Percentiles rank a stretch among this genome's conserved stretches.
phyloP scores from a whole-genome alignment of 768 basidiomycete species.

The Mycena rebaudengoi region DNA sequence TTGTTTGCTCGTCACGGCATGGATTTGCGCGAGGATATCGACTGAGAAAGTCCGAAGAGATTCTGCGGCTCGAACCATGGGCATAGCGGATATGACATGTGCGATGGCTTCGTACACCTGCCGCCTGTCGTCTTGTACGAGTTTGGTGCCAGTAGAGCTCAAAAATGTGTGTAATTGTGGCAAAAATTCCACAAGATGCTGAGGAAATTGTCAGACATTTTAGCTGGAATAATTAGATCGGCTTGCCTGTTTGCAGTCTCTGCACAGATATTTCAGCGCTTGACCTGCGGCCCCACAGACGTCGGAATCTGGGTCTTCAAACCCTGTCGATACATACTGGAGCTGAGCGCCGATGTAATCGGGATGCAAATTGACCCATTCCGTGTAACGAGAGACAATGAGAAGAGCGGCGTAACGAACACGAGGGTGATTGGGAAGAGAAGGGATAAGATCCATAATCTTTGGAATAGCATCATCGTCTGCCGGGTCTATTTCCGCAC shows the following conservation, averaged over 20 bases:
- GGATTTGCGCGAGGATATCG: slow-evolving; percentile 84
- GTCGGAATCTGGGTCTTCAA: slow-evolving; percentile 80
- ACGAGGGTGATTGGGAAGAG: slow-evolving; percentile 86
- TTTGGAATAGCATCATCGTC: slow-evolving; percentile 92
- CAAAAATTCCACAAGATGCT: slow-evolving; percentile 93
- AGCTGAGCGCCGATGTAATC: slow-evolving; percentile 86
- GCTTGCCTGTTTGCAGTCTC: slow-evolving; percentile 90
- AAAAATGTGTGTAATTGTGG: slow-evolving; percentile 93
- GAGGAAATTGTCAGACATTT: background rate
- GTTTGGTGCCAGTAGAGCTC: slow-evolving; percentile 76
- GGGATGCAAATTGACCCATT: slow-evolving; percentile 94
- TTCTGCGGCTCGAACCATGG: slow-evolving; percentile 85
- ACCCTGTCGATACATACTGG: slow-evolving; percentile 92
- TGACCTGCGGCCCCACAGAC: slow-evolving; percentile 95
- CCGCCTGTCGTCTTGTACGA: slow-evolving; percentile 86
- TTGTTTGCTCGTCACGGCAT: slow-evolving; percentile 64
- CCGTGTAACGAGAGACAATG: slow-evolving; percentile 94
- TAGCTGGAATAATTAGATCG: background rate
- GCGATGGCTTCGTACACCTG: slow-evolving; percentile 97
- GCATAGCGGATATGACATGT: slow-evolving; percentile 94
- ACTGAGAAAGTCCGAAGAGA: slow-evolving; percentile 88
- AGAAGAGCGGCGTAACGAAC: slow-evolving; percentile 96
- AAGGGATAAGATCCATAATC: slow-evolving; percentile 94
- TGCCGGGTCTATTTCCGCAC: slow-evolving; percentile 85
- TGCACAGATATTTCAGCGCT: slow-evolving; percentile 95